phyloP scores from a whole-genome alignment of 192 early-diverging fungal genomes.

The Podila clonocystis region DNA sequence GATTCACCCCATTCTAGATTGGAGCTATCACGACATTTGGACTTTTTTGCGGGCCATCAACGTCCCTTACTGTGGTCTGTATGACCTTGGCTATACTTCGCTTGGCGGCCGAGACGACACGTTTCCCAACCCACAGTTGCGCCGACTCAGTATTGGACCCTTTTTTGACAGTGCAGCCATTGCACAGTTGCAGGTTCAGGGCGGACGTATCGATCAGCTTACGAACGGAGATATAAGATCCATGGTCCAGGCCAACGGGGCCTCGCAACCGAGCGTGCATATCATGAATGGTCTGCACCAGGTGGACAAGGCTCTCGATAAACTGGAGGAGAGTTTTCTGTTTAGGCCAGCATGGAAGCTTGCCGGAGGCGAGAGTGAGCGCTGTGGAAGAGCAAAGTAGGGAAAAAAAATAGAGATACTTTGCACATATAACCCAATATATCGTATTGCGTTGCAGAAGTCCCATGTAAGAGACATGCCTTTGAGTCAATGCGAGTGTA shows the following conservation, averaged over 20 bases:
- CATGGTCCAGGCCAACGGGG: neutral
- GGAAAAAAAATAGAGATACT: too few relatives aligned
- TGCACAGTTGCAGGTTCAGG: conserved; percentile 11
- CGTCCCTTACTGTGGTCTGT: conserved; percentile 88
- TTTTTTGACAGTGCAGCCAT: conserved; percentile 50
- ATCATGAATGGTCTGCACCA: conserved; percentile 20
- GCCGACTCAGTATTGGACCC: conserved; percentile 30
- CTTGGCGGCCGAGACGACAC: conserved; percentile 89
- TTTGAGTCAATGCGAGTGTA: too few relatives aligned
- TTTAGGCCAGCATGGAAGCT: conserved; percentile 76
- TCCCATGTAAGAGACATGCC: too few relatives aligned
- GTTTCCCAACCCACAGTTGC: conserved; percentile 82
- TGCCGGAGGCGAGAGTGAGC: conserved; percentile 67
- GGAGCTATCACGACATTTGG: conserved; percentile 91
- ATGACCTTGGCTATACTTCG: conserved; percentile 94
- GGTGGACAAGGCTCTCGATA: conserved; percentile 56
- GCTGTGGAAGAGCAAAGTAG: conserved; percentile 65
- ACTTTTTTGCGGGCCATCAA: conserved; percentile 67
- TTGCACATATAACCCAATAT: too few relatives aligned
- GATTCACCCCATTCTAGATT: conserved; percentile 92
- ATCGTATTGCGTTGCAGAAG: too few relatives aligned
- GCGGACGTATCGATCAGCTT: neutral
- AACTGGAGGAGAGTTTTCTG: conserved; percentile 39
- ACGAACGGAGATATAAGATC: neutral
- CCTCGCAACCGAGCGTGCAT: conserved; percentile 34